Evolutionary conservation across 768 basidiomycete species (phyloP).

Genomic region (Gloeophyllum trabeum): DNA sequence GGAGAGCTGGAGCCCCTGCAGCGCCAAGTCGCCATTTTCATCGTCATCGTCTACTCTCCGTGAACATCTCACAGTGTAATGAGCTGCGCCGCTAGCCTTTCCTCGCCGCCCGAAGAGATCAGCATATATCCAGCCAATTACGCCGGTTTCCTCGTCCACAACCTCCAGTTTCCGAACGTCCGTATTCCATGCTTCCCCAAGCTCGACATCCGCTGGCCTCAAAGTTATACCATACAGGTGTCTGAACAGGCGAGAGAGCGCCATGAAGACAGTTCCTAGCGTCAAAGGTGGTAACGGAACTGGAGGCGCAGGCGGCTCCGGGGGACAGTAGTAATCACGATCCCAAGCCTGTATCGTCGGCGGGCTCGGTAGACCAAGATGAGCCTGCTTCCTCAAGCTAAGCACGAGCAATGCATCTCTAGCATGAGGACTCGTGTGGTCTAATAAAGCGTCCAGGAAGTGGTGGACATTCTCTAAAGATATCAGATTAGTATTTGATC

Average conservation of each 20-base stretch:
- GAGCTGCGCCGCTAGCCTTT: slow-evolving; percentile 87
- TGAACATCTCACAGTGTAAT: slow-evolving; percentile 96
- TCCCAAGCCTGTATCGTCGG: slow-evolving; percentile 92
- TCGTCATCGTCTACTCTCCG: slow-evolving; percentile 90
- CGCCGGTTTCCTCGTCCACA: slow-evolving; percentile 75
- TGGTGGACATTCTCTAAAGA: slow-evolving; percentile 74
- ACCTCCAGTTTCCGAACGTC: slow-evolving; percentile 91
- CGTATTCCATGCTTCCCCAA: slow-evolving; percentile 83
- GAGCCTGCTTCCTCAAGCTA: slow-evolving; percentile 62
- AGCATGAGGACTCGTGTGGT: slow-evolving; percentile 73
- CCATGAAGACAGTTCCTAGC: slow-evolving; percentile 86
- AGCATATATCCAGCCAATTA: slow-evolving; percentile 91
- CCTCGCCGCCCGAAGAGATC: slow-evolving; percentile 81
- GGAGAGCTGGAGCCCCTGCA: slow-evolving; percentile 23
- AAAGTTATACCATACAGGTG: slow-evolving; percentile 81
- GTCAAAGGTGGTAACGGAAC: slow-evolving; percentile 67
- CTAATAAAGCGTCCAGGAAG: slow-evolving; percentile 74
- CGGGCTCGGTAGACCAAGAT: slow-evolving; percentile 43
- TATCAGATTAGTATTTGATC: neutral
- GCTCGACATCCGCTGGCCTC: slow-evolving; percentile 51
- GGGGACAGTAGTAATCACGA: slow-evolving; percentile 85
- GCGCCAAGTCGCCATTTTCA: slow-evolving; percentile 44
- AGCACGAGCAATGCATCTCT: slow-evolving; percentile 57
- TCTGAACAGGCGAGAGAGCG: slow-evolving; percentile 80
- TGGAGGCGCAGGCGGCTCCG: slow-evolving; percentile 65